Conservation (phyloP, 805 yeast genomes). For the Candida awuae region DNA sequence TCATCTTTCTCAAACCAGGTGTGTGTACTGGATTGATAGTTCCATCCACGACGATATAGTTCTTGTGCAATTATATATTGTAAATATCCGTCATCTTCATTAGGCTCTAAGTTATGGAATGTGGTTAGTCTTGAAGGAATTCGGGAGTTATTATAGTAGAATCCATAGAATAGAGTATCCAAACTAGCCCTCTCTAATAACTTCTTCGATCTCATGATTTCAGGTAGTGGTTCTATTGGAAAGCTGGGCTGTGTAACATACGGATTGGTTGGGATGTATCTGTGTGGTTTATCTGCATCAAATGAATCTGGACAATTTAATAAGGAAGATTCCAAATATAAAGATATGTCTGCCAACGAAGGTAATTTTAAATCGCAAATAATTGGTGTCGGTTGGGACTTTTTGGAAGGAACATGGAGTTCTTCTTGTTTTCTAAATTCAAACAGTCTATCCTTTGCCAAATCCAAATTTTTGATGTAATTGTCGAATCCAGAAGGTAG, state of each 20-base stretch:
- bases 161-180: constrained; percentile 86
- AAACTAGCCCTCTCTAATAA: constrained; percentile 66
- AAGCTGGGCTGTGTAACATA: constrained; percentile 86
- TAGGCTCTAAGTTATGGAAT: constrained; percentile 15
- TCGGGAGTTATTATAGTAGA: constrained; percentile 56
- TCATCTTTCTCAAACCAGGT: constrained; percentile 73
- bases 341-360: constrained; percentile 44
- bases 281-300: constrained; percentile 77
- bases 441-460: constrained; percentile 26
- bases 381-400: constrained; percentile 10
- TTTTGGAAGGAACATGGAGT: constrained; percentile 10
- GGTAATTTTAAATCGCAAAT: constrained; percentile 42
- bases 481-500: constrained; percentile 22
- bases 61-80: constrained; percentile 78
- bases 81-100: constrained; percentile 45
- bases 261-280: constrained; percentile 66
- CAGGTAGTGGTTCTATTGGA: constrained; percentile 78
- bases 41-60: constrained; percentile 74
- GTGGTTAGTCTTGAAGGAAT: constrained; percentile 18
- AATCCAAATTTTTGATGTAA: constrained; percentile 24
- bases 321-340: constrained; percentile 66
- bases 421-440: constrained; percentile 10
- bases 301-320: constrained; percentile 89
- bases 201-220: constrained; percentile 49
- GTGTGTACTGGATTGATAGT: constrained; percentile 56